These are phyloP conservation scores for Coemansia sp. DNA, from an alignment of 192 early-diverging fungal genomes.

Conservation along the genomic window DNA sequence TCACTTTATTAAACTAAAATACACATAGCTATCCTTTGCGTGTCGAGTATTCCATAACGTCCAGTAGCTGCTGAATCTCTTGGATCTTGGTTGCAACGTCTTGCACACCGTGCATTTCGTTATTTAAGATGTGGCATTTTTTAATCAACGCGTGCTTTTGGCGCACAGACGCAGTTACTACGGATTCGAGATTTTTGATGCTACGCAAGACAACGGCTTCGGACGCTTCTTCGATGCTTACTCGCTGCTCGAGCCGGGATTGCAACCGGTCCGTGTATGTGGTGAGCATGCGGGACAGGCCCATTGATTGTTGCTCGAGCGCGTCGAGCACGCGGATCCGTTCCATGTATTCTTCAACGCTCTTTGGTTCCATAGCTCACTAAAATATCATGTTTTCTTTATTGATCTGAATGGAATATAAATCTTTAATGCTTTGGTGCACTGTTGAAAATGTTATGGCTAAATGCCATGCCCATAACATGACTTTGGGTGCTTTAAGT, in stretches of 20 bases:
- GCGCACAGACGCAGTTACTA: slow-evolving; percentile 15
- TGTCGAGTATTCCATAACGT: slow-evolving; percentile 47
- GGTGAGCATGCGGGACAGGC: slow-evolving; percentile 49
- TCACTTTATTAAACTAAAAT: background rate
- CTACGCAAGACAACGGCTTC: slow-evolving; percentile 29
- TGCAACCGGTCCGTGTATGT: slow-evolving; percentile 51
- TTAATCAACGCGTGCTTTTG: slow-evolving; percentile 28
- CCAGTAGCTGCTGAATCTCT: slow-evolving; percentile 45
- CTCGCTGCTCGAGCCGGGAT: slow-evolving; percentile 39
- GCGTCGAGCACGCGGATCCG: slow-evolving; percentile 48
- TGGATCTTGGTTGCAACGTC: slow-evolving; percentile 15
- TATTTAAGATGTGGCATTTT: slow-evolving; percentile 30
- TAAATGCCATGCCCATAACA: background rate
- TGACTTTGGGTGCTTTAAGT: background rate
- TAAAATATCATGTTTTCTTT: background rate
- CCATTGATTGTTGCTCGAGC: slow-evolving; percentile 51
- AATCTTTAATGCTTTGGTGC: no score
- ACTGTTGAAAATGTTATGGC: background rate
- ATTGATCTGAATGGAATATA: no score
- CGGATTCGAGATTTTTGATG: slow-evolving; percentile 25
- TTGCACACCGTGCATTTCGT: slow-evolving; percentile 24
- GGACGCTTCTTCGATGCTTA: slow-evolving; percentile 31
- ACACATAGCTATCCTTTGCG: slow-evolving; percentile 16
- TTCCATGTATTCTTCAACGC: slow-evolving; percentile 52
- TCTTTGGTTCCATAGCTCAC: slow-evolving; percentile 25